These are phyloP conservation scores for Chlorella sp. DNA, from an alignment of 139 green algal genomes.

Conservation along the genomic window DNA sequence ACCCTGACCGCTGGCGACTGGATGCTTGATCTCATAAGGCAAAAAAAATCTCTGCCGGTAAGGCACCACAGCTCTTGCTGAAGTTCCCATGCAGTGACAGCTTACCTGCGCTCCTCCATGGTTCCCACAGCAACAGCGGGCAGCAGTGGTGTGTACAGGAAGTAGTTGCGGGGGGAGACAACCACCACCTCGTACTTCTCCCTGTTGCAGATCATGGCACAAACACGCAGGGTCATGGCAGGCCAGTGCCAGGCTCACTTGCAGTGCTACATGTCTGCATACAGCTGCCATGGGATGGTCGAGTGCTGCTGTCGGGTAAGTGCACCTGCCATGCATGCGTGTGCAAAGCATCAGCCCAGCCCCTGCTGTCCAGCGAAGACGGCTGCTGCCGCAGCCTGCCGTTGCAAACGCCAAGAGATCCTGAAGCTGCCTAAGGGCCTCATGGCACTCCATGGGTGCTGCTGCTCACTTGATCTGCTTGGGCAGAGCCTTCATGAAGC, in stretches of 20 bases:
- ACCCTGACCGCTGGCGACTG: no score
- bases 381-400: no score
- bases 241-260: neutral
- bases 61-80: no score
- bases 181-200: constrained; percentile 73
- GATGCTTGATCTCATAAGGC: no score
- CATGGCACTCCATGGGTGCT: neutral
- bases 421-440: neutral
- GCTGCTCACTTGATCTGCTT: constrained; percentile 43
- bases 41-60: no score
- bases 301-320: neutral
- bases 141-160: constrained; percentile 95
- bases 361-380: no score
- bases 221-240: neutral
- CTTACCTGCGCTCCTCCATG: constrained; percentile 84
- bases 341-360: no score
- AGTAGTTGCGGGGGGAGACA: constrained; percentile 90
- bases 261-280: neutral
- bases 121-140: constrained; percentile 82
- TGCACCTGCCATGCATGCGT: no score
- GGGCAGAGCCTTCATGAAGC: constrained; percentile 73
- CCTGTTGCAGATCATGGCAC: no score
- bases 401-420: no score
- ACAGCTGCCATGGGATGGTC: neutral
- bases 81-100: no score